These are phyloP conservation scores for Pleurotus djamor DNA, from an alignment of 768 basidiomycete genomes.

Conservation along the genomic window DNA sequence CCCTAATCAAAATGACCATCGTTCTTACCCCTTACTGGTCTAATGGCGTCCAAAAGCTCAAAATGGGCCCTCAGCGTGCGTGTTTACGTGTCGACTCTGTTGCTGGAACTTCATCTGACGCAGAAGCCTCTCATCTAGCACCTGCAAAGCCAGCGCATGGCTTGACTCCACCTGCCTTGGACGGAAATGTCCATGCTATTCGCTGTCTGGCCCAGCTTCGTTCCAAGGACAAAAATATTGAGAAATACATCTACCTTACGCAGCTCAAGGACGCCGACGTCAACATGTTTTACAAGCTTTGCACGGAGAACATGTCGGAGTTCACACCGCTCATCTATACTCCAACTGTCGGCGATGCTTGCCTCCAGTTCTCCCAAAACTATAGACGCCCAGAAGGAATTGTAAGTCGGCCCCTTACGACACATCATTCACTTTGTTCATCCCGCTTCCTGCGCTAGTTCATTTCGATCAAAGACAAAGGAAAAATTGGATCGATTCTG, in stretches of 20 bases:
- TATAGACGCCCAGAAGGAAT: constrained; percentile 74
- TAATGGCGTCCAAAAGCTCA: constrained; percentile 72
- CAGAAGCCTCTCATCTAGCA: constrained; percentile 25
- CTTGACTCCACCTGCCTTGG: constrained; percentile 57
- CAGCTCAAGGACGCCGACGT: constrained; percentile 73
- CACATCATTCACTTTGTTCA: constrained; percentile 11
- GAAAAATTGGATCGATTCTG: constrained; percentile 69
- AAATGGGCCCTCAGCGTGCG: constrained; percentile 55
- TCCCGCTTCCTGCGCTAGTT: constrained; percentile 39
- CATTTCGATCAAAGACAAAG: constrained; percentile 82
- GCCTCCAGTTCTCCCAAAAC: constrained; percentile 78
- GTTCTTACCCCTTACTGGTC: constrained; percentile 71
- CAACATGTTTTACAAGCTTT: constrained; percentile 75
- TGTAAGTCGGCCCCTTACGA: constrained; percentile 31
- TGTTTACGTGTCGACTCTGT: constrained; percentile 12
- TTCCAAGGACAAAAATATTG: constrained; percentile 70
- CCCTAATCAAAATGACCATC: constrained; percentile 43
- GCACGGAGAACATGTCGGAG: constrained; percentile 68
- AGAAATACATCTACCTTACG: constrained; percentile 85
- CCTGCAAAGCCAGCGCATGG: constrained; percentile 47
- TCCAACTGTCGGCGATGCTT: constrained; percentile 90
- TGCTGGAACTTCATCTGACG: constrained; percentile 2
- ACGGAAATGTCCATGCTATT: constrained; percentile 46
- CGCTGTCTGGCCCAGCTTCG: constrained; percentile 72
- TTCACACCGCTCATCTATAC: constrained; percentile 86